Evolutionary conservation across 768 basidiomycete genomes (phyloP), one percentile per base, ranked within the genome.

Genomic region (Crucibulum laeve): DNA sequence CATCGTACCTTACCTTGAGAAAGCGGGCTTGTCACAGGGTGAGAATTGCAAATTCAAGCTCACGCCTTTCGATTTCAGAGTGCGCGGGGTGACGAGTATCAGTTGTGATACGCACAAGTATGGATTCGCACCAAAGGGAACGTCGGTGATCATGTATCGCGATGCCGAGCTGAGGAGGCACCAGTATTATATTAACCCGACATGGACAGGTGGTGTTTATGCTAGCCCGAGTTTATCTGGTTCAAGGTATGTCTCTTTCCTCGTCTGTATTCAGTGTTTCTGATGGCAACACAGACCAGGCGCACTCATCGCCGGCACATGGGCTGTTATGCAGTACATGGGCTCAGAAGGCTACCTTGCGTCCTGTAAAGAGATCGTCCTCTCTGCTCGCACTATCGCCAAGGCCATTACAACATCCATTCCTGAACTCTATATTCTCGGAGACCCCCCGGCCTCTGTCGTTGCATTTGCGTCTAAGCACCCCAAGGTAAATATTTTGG

Each of bases 71-170:
- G 95, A 98, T 64, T 99, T 99, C 63, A 69, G 82, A 17, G 84
- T 97, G 2, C 73, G 77, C 2, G 95, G 95, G 3, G 95, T 99
- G 18, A 97, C 94, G 2, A 85, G 84, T 53, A 90, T 97, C 43
- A 93, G 91, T 48, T 96, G 94, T 61, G 95, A 99, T 69, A 91
- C 91, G 5, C 93, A 96, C 69, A 95, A 95, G 70, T 89, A 86
- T 53, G 38, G 55, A 39, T 7, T 26, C 44, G 33, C 13, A 21
- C 47, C 40, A 3, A 50, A 92, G 88, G 94, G 85, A 41, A 83
- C 87, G 10, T 96, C 93, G 13, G 91, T 96, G 32, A 82, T 98
- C 54, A 96, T 98, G 93, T 98, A 96, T 65, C 80, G 84, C 14
- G 72, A 83, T 28, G 72, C 83, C 21, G 80, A 84, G 37, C 71